These are phyloP conservation scores for Lophiotrema nucula DNA, from an alignment of 495 filamentous ascomycete species.

Conservation along the genomic window DNA sequence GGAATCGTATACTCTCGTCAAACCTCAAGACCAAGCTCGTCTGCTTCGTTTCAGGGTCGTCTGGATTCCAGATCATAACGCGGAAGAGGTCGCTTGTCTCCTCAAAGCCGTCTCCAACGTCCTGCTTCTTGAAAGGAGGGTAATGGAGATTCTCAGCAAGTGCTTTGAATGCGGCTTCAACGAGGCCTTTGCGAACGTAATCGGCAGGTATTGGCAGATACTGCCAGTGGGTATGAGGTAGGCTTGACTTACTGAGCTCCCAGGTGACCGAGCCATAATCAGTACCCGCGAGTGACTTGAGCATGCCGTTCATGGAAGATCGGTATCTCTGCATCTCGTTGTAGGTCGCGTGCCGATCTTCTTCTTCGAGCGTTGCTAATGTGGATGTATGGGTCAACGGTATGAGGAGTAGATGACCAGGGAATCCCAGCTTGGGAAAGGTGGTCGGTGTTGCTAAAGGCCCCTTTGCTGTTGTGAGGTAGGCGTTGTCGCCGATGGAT, in stretches of 20 bases:
- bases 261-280: slow-evolving; percentile 79
- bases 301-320: slow-evolving; percentile 68
- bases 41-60: slow-evolving; percentile 44
- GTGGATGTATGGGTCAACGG: slow-evolving; percentile 76
- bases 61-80: slow-evolving; percentile 70
- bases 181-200: slow-evolving; percentile 63
- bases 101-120: slow-evolving; percentile 43
- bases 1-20: slow-evolving; percentile 54
- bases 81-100: slow-evolving; percentile 76
- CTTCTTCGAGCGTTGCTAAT: slow-evolving; percentile 57
- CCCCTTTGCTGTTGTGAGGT: slow-evolving; percentile 89
- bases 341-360: slow-evolving; percentile 57
- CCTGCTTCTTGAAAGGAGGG: slow-evolving; percentile 48
- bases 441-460: slow-evolving; percentile 69
- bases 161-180: slow-evolving; percentile 80
- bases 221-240: slow-evolving; percentile 93
- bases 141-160: slow-evolving; percentile 75
- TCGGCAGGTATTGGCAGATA: slow-evolving; percentile 74
- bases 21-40: slow-evolving; percentile 54
- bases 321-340: slow-evolving; percentile 80
- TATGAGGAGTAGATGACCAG: slow-evolving; percentile 86
- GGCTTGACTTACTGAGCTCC: slow-evolving; percentile 75
- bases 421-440: slow-evolving; percentile 70
- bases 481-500: slow-evolving; percentile 78
- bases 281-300: slow-evolving; percentile 48